Evolutionary conservation across 1,139 yeast genomes (phyloP).

Genomic region (Arxiozyma heterogenica): DNA sequence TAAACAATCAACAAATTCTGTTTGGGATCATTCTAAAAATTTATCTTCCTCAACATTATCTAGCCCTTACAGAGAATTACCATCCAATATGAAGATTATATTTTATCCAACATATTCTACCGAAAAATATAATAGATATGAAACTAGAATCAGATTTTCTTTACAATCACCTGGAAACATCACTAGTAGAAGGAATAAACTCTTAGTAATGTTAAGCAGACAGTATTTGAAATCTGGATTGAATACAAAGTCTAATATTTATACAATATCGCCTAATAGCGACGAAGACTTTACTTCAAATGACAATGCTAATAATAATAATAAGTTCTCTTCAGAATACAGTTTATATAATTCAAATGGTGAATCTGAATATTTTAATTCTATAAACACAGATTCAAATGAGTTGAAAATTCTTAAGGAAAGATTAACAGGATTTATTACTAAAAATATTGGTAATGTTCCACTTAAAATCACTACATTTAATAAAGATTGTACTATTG

Average conservation of each 20-base stretch:
- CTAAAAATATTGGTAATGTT: slow-evolving; percentile 47
- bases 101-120: slow-evolving; percentile 57
- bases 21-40: slow-evolving; percentile 5
- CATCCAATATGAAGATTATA: slow-evolving; percentile 32
- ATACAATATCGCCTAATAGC: neutral
- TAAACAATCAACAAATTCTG: slow-evolving; percentile 36
- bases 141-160: slow-evolving; percentile 67
- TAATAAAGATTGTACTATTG: neutral
- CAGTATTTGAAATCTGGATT: slow-evolving; percentile 46
- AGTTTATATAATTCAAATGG: neutral
- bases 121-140: slow-evolving; percentile 16
- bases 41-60: neutral
- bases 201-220: slow-evolving; percentile 59
- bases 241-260: neutral
- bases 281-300: neutral
- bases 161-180: slow-evolving; percentile 57
- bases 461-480: slow-evolving; percentile 36
- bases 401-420: slow-evolving; percentile 38
- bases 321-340: too few species aligned
- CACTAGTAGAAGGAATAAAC: slow-evolving; percentile 58
- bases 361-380: neutral
- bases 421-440: slow-evolving; percentile 52
- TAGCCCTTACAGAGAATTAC: slow-evolving; percentile 1
- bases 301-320: too few species aligned
- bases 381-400: slow-evolving; percentile 2